A percentile compares a stretch with the other conserved stretches of the same genome.
Evolutionary conservation across 2,329 filamentous ascomycete genomes (phyloP).

Genomic region (Beauveria varroae): DNA sequence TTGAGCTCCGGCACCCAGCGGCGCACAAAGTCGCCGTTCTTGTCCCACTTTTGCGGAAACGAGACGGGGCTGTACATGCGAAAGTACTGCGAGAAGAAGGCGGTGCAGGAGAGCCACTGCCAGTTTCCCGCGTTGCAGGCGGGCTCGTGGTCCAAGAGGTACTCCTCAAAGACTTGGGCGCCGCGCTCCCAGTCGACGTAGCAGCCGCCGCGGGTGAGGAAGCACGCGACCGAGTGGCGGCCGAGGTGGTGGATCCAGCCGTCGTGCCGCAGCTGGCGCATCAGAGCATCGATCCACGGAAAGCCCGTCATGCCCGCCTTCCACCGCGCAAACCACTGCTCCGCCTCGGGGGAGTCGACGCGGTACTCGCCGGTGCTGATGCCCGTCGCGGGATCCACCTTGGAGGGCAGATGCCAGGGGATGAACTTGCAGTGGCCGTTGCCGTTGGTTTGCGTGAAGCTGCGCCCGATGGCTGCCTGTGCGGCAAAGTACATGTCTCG

Average conservation of each 20-base stretch:
- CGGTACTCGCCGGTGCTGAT: slow-evolving; percentile 53
- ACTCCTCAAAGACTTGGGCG: slow-evolving; percentile 70
- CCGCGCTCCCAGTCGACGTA: slow-evolving; percentile 75
- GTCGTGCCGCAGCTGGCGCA: slow-evolving; percentile 64
- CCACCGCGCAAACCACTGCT: slow-evolving; percentile 63
- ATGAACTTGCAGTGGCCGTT: slow-evolving; percentile 67
- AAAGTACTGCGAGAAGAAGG: slow-evolving; percentile 67
- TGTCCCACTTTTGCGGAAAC: slow-evolving; percentile 72
- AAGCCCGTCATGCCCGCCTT: slow-evolving; percentile 63
- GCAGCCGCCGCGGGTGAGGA: slow-evolving; percentile 71
- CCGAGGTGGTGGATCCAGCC: slow-evolving; percentile 79
- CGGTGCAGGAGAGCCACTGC: slow-evolving; percentile 71
- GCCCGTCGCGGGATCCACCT: slow-evolving; percentile 36
- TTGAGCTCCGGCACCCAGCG: slow-evolving; percentile 61
- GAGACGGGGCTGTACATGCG: slow-evolving; percentile 63
- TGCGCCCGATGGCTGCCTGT: slow-evolving; percentile 58
- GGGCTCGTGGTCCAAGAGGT: slow-evolving; percentile 66
- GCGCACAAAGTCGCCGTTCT: slow-evolving; percentile 55
- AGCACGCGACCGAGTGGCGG: slow-evolving; percentile 70
- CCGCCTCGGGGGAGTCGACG: slow-evolving; percentile 54
- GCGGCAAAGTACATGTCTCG: slow-evolving; percentile 80
- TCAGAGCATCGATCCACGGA: slow-evolving; percentile 73
- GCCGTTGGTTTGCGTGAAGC: slow-evolving; percentile 56
- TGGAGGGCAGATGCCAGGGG: slow-evolving; percentile 68
- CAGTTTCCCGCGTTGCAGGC: slow-evolving; percentile 70